Evolutionary conservation across 768 basidiomycete species (phyloP).

Genomic region (Pluteus cervinus): DNA sequence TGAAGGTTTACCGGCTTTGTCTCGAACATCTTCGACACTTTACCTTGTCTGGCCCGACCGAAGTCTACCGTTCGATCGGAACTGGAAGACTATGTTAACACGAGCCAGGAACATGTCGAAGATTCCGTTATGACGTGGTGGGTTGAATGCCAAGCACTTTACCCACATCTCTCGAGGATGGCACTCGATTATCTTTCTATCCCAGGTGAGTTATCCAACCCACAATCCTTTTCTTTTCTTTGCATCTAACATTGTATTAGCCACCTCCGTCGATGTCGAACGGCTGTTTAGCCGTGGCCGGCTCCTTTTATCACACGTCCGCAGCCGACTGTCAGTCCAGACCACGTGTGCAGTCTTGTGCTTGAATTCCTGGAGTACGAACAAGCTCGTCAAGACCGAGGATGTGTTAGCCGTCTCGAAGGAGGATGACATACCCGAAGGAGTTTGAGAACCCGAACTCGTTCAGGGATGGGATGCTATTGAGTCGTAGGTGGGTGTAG

Average conservation of each 20-base stretch:
- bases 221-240: not conserved
- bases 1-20: not conserved
- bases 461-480: no score
- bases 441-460: no score
- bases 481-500: no score
- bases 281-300: slow-evolving; percentile 19
- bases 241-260: slow-evolving; percentile 2
- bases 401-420: slow-evolving; percentile 7
- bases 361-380: slow-evolving; percentile 20
- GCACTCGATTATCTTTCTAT: slow-evolving; percentile 1
- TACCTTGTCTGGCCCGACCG: not conserved
- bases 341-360: slow-evolving; percentile 21
- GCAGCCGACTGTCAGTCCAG: slow-evolving; percentile 17
- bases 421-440: no score
- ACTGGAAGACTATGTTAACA: not conserved
- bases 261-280: slow-evolving; percentile 9
- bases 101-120: not conserved
- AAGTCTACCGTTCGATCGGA: not conserved
- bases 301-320: slow-evolving; percentile 19
- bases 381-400: slow-evolving; percentile 9
- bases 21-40: slow-evolving; percentile 1
- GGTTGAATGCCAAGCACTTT: not conserved
- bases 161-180: not conserved
- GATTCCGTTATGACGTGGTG: slow-evolving; percentile 3
- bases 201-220: not conserved